These are phyloP conservation scores for Pterula multifida DNA, from an alignment of 1,284 basidiomycete species.

Conservation along the genomic window DNA sequence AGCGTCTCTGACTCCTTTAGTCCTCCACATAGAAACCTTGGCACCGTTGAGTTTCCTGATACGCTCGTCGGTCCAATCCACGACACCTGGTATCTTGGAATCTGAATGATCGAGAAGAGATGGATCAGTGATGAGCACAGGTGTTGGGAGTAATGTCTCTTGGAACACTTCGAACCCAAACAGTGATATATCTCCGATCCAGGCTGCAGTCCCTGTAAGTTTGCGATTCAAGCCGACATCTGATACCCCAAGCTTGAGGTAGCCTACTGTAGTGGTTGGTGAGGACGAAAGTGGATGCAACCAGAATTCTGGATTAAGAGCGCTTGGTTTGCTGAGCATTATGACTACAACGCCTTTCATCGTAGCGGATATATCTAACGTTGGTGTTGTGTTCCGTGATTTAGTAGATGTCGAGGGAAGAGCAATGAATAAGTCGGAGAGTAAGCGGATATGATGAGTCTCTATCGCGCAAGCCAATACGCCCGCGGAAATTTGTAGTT, in stretches of 20 bases:
- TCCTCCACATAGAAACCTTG: conserved; percentile 53
- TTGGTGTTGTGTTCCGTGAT: background rate
- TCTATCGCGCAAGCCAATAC: background rate
- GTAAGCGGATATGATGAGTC: background rate
- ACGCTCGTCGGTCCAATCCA: conserved; percentile 48
- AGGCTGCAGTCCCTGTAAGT: conserved; percentile 17
- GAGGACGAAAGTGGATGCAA: background rate
- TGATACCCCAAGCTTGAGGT: background rate
- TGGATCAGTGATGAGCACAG: conserved; percentile 54
- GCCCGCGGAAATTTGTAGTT: background rate
- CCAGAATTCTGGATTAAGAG: background rate
- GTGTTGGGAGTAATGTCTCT: conserved; percentile 27
- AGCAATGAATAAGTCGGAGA: background rate
- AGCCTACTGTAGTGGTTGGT: background rate
- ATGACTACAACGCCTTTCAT: background rate
- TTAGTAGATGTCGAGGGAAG: background rate
- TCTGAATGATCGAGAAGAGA: conserved; percentile 36
- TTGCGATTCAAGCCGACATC: background rate
- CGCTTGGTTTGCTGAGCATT: background rate
- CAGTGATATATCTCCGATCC: conserved; percentile 38
- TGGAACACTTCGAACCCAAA: conserved; percentile 29
- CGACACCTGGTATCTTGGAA: conserved; percentile 42
- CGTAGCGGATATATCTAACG: background rate
- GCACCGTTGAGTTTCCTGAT: conserved; percentile 26
- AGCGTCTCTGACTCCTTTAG: conserved; percentile 16